These are phyloP conservation scores for Penicillium griseofulvum DNA, from an alignment of 2,329 filamentous ascomycete species.

Conservation along the genomic window DNA sequence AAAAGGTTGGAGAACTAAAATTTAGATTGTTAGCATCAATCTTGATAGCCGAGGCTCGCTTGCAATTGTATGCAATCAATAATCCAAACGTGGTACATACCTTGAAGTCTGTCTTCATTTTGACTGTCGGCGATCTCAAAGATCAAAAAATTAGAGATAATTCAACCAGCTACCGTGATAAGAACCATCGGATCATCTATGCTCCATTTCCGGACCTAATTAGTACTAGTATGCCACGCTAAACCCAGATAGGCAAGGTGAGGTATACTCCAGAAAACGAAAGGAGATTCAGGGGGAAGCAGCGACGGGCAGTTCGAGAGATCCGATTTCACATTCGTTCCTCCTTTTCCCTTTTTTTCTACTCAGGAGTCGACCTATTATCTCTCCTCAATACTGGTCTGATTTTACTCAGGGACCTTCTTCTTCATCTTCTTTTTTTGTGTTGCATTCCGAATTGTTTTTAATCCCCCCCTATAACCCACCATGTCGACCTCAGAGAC, in stretches of 20 bases:
- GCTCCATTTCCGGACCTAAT: conserved; percentile 14
- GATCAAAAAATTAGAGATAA: conserved; percentile 25
- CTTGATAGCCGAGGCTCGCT: background rate
- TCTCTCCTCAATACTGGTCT: conserved; percentile 13
- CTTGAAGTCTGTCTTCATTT: conserved; percentile 99
- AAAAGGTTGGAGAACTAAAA: conserved; percentile 94
- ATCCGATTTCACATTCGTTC: conserved; percentile 7
- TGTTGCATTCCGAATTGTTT: conserved; percentile 19
- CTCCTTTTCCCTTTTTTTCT: conserved; percentile 19
- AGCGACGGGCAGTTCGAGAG: conserved; percentile 20
- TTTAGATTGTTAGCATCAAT: background rate
- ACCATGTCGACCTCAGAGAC: conserved; percentile 60
- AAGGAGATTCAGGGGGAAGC: conserved; percentile 31
- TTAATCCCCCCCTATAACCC: conserved; percentile 22
- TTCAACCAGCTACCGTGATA: conserved; percentile 20
- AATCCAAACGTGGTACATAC: conserved; percentile 47
- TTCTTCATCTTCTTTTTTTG: conserved; percentile 19
- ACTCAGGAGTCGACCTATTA: conserved; percentile 8
- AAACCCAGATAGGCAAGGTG: conserved; percentile 26
- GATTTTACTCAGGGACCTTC: conserved; percentile 10
- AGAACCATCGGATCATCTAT: conserved; percentile 23
- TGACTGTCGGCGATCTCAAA: conserved; percentile 22
- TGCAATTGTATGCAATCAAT: background rate
- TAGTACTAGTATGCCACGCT: conserved; percentile 12
- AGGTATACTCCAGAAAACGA: conserved; percentile 31